Conservation (phyloP, 495 filamentous ascomycete genomes). For the Glonium stellatum region DNA sequence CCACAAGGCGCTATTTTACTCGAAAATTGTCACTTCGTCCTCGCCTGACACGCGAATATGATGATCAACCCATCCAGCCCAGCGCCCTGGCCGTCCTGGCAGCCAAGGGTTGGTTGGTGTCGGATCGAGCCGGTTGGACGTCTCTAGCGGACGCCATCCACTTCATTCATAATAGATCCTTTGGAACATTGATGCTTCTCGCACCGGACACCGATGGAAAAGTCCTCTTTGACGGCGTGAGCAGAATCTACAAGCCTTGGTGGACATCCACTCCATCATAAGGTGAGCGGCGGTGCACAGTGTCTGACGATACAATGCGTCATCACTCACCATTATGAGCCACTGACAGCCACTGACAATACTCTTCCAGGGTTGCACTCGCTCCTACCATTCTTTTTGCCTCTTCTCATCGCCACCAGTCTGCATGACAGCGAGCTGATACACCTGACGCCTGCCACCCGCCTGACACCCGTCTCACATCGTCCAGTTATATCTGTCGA, state of each 20-base stretch:
- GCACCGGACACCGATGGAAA: too few species aligned
- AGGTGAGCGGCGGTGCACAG: too few species aligned
- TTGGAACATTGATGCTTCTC: neutral
- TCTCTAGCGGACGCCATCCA: neutral
- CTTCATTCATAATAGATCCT: slow-evolving; percentile 7
- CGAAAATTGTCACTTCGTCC: neutral
- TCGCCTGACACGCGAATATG: slow-evolving; percentile 1
- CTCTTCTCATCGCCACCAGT: neutral
- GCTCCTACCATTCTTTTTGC: neutral
- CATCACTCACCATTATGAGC: neutral
- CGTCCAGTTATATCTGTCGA: too few species aligned
- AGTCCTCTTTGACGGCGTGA: too few species aligned
- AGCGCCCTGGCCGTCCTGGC: neutral
- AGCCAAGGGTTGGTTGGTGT: slow-evolving; percentile 11
- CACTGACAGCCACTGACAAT: neutral
- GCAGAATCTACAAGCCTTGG: too few species aligned
- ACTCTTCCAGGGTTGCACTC: neutral
- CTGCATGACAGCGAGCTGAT: too few species aligned
- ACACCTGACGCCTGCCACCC: too few species aligned
- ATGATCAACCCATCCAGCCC: neutral
- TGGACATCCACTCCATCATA: too few species aligned
- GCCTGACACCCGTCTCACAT: too few species aligned
- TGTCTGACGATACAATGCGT: neutral
- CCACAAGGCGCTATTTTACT: neutral
- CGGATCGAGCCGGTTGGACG: slow-evolving; percentile 10